Percentiles rank a stretch among this genome's conserved stretches.
Evolutionary conservation across 345 rosid species (phyloP).

Genomic region (Rhodamnia argentea): DNA sequence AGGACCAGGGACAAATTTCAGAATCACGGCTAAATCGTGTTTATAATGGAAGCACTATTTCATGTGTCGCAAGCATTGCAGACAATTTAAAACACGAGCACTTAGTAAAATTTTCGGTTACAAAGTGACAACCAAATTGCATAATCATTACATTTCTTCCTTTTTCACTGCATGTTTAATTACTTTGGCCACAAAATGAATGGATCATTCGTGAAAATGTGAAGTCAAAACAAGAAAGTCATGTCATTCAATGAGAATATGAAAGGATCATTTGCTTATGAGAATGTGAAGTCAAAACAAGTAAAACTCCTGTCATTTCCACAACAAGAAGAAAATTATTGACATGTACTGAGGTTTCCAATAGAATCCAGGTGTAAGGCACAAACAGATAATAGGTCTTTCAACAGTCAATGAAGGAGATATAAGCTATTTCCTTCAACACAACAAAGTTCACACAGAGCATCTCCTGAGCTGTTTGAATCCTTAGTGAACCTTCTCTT

Average conservation of each 20-base stretch:
- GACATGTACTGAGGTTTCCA: not conserved
- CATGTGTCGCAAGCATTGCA: not conserved
- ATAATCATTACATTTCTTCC: not conserved
- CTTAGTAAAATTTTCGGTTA: not conserved
- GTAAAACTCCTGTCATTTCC: not conserved
- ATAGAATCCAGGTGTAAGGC: not conserved
- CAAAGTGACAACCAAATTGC: not conserved
- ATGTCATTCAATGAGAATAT: not conserved
- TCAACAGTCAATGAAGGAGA: not conserved
- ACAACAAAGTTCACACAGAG: not conserved
- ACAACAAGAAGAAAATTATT: not conserved
- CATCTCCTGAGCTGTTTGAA: not conserved
- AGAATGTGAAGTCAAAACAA: not conserved
- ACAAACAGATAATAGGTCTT: not conserved
- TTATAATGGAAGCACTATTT: not conserved
- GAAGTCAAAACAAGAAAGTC: not conserved
- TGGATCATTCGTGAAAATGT: not conserved
- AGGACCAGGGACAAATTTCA: not conserved
- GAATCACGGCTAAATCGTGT: not conserved
- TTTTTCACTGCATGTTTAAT: not conserved
- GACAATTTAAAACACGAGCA: not conserved
- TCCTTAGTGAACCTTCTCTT: not conserved
- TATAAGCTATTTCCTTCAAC: not conserved
- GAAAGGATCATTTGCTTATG: not conserved
- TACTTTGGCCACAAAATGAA: not conserved